phyloP scores from a whole-genome alignment of 2,329 filamentous ascomycete species.

The Penicillium freii region DNA sequence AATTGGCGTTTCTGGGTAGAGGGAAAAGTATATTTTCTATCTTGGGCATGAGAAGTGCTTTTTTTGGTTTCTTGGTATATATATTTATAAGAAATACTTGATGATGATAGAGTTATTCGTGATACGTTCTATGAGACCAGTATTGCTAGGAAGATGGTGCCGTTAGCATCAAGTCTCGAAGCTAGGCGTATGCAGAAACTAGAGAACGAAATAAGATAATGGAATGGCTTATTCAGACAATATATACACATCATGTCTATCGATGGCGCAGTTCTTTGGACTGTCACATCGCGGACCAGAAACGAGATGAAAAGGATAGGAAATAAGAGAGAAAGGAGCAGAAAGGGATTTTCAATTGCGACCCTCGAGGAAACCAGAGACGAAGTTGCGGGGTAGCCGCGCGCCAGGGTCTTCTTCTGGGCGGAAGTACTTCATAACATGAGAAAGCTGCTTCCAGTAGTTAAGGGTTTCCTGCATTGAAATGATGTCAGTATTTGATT shows the following conservation, averaged over 20 bases:
- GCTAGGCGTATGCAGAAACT: background rate
- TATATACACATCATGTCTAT: conserved; percentile 40
- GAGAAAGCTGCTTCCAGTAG: conserved; percentile 96
- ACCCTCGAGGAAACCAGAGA: conserved; percentile 93
- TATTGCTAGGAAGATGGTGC: background rate
- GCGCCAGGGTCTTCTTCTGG: conserved; percentile 75
- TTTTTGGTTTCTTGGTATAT: background rate
- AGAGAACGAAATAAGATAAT: conserved; percentile 11
- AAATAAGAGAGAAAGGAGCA: conserved; percentile 13
- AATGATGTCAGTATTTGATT: background rate
- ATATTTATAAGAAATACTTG: background rate
- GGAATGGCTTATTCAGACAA: conserved; percentile 33
- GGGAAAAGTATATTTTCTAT: conserved; percentile 10
- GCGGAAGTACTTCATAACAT: conserved; percentile 96
- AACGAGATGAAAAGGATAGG: conserved; percentile 17
- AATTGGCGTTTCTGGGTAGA: conserved; percentile 28
- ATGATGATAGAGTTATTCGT: background rate
- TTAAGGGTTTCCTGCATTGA: conserved; percentile 86
- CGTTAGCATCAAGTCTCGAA: background rate
- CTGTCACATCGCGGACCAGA: conserved; percentile 22
- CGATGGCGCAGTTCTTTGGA: conserved; percentile 16
- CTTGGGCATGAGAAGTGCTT: conserved; percentile 1
- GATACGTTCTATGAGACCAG: background rate
- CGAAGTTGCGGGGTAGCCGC: conserved; percentile 83
- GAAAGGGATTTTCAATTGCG: conserved; percentile 41